A percentile compares a stretch with the other conserved stretches of the same genome.
Conservation (phyloP, 2,329 filamentous ascomycete species). For the Aspergillus aculeatinus region DNA sequence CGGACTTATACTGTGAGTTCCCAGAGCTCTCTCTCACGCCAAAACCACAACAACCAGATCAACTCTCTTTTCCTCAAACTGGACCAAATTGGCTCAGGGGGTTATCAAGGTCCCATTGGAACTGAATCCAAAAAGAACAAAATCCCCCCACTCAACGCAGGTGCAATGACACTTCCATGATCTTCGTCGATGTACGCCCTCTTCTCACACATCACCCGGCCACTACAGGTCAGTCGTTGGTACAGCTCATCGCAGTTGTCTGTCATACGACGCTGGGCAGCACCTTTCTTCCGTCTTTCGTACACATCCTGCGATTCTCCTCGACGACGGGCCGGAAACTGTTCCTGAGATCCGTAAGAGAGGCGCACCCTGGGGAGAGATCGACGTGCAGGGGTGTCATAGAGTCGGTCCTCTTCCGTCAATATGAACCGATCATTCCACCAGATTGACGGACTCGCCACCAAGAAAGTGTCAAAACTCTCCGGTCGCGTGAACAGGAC, state of each 20-base stretch:
- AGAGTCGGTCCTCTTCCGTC: constrained; percentile 31
- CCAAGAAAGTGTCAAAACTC: constrained; percentile 48
- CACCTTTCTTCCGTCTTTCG: constrained; percentile 20
- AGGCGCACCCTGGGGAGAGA: constrained; percentile 30
- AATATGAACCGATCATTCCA: constrained; percentile 49
- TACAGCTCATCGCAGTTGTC: constrained; percentile 27
- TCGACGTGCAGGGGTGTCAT: constrained; percentile 9
- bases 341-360: constrained; percentile 37
- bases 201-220: constrained; percentile 15
- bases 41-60: too few species aligned
- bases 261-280: constrained; percentile 24
- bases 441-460: constrained; percentile 50
- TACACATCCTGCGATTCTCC: constrained; percentile 34
- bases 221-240: constrained; percentile 14
- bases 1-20: too few species aligned
- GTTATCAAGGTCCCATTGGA: too few species aligned
- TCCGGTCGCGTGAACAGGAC: constrained; percentile 43
- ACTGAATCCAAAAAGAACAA: constrained; percentile 17
- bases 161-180: constrained; percentile 33
- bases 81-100: too few species aligned
- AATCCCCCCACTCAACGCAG: constrained; percentile 27
- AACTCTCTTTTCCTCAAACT: too few species aligned
- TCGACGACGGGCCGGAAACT: constrained; percentile 27
- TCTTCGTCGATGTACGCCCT: constrained; percentile 32
- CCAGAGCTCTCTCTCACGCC: too few species aligned